Evolutionary conservation across 2,329 filamentous ascomycete species (phyloP), one percentile per base, ranked within the genome.

Genomic region (Monosporascus sp.): DNA sequence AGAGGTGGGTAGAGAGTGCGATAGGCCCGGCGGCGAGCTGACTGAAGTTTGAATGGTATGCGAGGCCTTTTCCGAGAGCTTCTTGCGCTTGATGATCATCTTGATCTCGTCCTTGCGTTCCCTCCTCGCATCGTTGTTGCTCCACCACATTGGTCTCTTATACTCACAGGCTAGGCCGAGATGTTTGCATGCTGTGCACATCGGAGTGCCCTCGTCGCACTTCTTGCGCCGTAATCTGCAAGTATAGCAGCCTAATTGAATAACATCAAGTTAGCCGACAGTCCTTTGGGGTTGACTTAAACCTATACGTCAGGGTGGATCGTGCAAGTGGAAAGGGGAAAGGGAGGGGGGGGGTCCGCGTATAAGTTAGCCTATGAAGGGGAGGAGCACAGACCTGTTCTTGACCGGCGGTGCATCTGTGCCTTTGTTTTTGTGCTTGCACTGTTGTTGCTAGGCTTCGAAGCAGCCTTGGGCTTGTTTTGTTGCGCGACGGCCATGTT

Each of bases 71-170:
- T 97, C 93, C 25, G 86, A 86, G 62, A 95, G 80, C 82, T 97
- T 97, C 69, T 94, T 97, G 69, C 87, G 85, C 83, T 96, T 97
- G 79, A 99, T 97, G 72, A 93, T 90, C 73, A 88, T 87, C 81
- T 99, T 99, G 80, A 99, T 96, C 62, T 87, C 77, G 69, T 97
- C 94, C 76, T 97, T 99, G 71, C 97, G 90, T 53, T 86, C 77
- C 64, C 87, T 84, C 62, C 94, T 82, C 67, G 88, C 85, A 59
- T 96, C 91, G 67, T 89, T 88, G 78, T 94, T 97, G 74, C 87
- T 89, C 94, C 94, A 99, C 94, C 94, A 99, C 74, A 89, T 84
- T 38, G 94, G 94, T 67, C 92, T 80, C 80, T 96, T 96, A 77
- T 97, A 99, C 77, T 97, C 91, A 77, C 94, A 99, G 65, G 81